A percentile compares a stretch with the other conserved stretches of the same genome.
Conservation (phyloP, 345 rosid genomes). For the Citrus glauca region DNA sequence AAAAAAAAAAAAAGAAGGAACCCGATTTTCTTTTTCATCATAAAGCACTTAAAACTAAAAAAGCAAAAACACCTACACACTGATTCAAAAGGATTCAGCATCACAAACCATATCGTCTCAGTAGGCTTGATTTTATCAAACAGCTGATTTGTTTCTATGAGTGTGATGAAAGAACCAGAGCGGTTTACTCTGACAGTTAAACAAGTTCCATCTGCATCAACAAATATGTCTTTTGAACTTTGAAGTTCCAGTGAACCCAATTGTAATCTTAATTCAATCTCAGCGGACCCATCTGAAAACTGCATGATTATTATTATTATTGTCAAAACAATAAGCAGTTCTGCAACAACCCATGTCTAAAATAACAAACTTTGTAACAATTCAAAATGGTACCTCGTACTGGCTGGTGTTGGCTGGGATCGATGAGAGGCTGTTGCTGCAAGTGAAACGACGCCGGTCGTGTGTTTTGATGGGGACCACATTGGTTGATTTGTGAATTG, state of each 20-base stretch:
- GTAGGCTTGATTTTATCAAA: constrained; percentile 72
- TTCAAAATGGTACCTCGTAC: constrained; percentile 37
- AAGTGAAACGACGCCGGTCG: constrained; percentile 28
- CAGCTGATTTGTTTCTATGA: constrained; percentile 59
- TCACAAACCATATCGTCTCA: constrained; percentile 79
- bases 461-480: constrained; percentile 10
- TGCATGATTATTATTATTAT: constrained; percentile 20
- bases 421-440: constrained; percentile 37
- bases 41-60: not conserved
- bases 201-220: constrained; percentile 70
- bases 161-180: constrained; percentile 41
- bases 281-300: constrained; percentile 75
- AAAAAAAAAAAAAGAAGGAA: too few relatives aligned
- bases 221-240: constrained; percentile 61
- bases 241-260: constrained; percentile 34
- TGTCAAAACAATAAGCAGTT: not conserved
- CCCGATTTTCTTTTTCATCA: not conserved
- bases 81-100: not conserved
- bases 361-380: not conserved
- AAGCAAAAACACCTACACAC: not conserved
- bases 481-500: constrained; percentile 10
- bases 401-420: constrained; percentile 41
- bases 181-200: constrained; percentile 47
- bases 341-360: not conserved
- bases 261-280: constrained; percentile 71